These are phyloP conservation scores for Fusarium subtropicale DNA, from an alignment of 2,329 filamentous ascomycete species.

Conservation along the genomic window DNA sequence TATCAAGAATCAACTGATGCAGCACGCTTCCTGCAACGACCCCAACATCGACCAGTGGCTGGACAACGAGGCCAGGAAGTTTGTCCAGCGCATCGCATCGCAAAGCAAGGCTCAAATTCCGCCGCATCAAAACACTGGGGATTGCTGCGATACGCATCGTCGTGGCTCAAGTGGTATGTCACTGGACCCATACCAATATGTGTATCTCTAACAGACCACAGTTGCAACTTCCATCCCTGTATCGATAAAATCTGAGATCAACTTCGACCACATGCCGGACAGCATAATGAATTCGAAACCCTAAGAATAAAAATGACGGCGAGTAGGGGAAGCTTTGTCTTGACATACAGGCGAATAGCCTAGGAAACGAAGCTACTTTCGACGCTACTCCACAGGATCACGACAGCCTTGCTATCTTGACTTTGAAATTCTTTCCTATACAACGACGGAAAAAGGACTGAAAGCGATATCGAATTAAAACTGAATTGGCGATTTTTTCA, in stretches of 20 bases:
- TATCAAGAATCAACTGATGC: slow-evolving; percentile 65
- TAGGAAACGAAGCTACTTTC: not conserved
- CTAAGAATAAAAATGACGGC: not conserved
- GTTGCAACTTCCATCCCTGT: slow-evolving; percentile 7
- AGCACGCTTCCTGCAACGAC: slow-evolving; percentile 64
- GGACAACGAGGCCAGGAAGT: slow-evolving; percentile 62
- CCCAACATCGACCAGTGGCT: slow-evolving; percentile 66
- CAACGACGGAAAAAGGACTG: not conserved
- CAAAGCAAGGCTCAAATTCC: not conserved
- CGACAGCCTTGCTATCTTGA: not conserved
- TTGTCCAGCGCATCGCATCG: slow-evolving; percentile 53
- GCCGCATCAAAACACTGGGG: not conserved
- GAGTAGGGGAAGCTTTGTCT: too few species aligned
- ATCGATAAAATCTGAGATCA: slow-evolving; percentile 40
- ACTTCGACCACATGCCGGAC: slow-evolving; percentile 55
- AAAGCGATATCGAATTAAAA: not conserved
- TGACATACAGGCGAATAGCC: not conserved
- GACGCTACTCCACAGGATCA: slow-evolving; percentile 1
- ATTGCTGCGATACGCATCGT: not conserved
- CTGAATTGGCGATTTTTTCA: not conserved
- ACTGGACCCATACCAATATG: not conserved
- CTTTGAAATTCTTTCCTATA: slow-evolving; percentile 30
- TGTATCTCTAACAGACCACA: not conserved
- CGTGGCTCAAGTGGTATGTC: slow-evolving; percentile 25
- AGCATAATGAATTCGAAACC: slow-evolving; percentile 43